Evolutionary conservation across 805 yeast genomes (phyloP), one percentile per base, ranked within the genome.

Genomic region (Maudiozyma barnettii): DNA sequence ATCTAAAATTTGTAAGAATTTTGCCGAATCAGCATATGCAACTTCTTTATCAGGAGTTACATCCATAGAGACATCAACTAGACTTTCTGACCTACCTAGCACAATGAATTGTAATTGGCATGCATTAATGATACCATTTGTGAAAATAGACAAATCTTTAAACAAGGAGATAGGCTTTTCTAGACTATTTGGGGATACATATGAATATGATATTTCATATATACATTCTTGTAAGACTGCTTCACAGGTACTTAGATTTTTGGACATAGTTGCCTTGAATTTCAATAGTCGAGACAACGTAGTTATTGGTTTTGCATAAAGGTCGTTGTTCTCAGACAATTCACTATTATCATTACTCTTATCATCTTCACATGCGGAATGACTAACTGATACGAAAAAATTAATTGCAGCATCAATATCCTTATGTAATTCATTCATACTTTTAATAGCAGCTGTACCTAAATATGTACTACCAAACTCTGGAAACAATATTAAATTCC

Each of bases 401-500:
- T 64, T 65, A 5, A 69, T 60, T 0, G 76, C 57, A 7, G 60
- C 55, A 42, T 69, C 70, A 13, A 74, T 49, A 14, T 73, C 64
- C n/a, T 47, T 48, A 18, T 73, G 73, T 2, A 74, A 51, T 45
- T 68, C 71, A 48, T 69, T 66, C 19, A 75, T 44, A 0, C 73
- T 60, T 35, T 66, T 66, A 0, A 71, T 58, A 6, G 73, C 64
- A 1, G 74, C 61, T 31, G 66, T 66, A 26, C 79, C 79, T 12
- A 76, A 54, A 51, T 69, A 73, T 0, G 75, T 67, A 21, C 76
- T 68, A 14, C 80, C 80, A 57, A 73, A 73, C 50, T 76, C 80
- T 1, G 80, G 80, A 51, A 73, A 75, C 12, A 76, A 49, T 1
- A 62, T 33, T 38, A 76, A 43, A 48, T 73, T 75, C 57, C 73